Evolutionary conservation across 2,329 filamentous ascomycete genomes (phyloP).

Genomic region (Aspergillus carbonarius): DNA sequence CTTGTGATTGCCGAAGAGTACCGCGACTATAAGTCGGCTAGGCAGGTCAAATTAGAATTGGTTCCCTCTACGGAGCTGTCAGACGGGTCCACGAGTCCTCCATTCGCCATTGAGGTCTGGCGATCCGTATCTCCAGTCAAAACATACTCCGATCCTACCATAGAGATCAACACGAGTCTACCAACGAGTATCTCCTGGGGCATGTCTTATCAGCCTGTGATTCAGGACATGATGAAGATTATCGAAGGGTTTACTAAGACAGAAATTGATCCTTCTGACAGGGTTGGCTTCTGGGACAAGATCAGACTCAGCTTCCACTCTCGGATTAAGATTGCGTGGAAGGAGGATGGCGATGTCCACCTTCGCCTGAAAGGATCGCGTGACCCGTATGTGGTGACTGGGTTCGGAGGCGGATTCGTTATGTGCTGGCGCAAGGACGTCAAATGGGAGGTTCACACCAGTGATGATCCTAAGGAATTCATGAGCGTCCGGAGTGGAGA

Average conservation of each 20-base stretch:
- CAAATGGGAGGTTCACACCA: slow-evolving; percentile 77
- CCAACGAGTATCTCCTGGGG: slow-evolving; percentile 96
- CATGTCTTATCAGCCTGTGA: slow-evolving; percentile 93
- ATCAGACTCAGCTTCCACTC: slow-evolving; percentile 93
- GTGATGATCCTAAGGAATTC: slow-evolving; percentile 85
- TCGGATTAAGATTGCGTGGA: slow-evolving; percentile 84
- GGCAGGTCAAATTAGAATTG: slow-evolving; percentile 78
- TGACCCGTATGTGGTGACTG: slow-evolving; percentile 90
- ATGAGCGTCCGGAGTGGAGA: slow-evolving; percentile 96
- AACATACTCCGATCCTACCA: slow-evolving; percentile 86
- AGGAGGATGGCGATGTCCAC: slow-evolving; percentile 92
- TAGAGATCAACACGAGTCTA: slow-evolving; percentile 90
- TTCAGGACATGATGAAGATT: slow-evolving; percentile 99
- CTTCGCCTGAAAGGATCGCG: slow-evolving; percentile 83
- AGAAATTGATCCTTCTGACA: slow-evolving; percentile 87
- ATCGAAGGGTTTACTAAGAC: slow-evolving; percentile 97
- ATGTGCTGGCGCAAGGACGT: slow-evolving; percentile 99
- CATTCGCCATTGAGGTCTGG: slow-evolving; percentile 81
- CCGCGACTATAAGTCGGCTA: slow-evolving; percentile 73
- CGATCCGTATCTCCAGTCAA: slow-evolving; percentile 94
- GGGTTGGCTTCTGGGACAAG: slow-evolving; percentile 98
- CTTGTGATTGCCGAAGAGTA: slow-evolving; percentile 97
- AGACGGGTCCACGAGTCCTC: slow-evolving; percentile 58
- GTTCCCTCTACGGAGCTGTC: slow-evolving; percentile 65
- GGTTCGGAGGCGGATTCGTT: slow-evolving; percentile 88